phyloP scores from a whole-genome alignment of 768 basidiomycete genomes.

The Polyporus arcularius region DNA sequence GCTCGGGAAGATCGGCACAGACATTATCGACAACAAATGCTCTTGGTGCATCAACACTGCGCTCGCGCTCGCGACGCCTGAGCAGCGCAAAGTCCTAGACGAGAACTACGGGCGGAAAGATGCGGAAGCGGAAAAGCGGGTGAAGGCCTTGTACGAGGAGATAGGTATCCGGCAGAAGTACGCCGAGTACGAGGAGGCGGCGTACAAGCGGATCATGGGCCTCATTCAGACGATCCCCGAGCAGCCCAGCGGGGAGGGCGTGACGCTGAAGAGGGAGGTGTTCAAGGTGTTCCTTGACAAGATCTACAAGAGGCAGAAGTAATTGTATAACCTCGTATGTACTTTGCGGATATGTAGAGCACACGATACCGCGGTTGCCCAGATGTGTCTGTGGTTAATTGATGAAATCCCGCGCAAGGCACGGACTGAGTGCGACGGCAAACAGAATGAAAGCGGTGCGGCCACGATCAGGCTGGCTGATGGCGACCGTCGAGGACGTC shows the following conservation, averaged over 20 bases:
- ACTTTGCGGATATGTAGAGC: background rate
- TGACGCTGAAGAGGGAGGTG: conserved; percentile 58
- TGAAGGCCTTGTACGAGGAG: conserved; percentile 74
- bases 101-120: conserved; percentile 67
- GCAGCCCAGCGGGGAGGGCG: conserved; percentile 36
- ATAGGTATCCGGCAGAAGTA: conserved; percentile 69
- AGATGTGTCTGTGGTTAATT: background rate
- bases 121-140: conserved; percentile 53
- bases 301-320: conserved; percentile 69
- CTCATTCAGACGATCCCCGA: conserved; percentile 79
- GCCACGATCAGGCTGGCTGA: no score
- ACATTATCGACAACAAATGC: conserved; percentile 99
- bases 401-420: no score
- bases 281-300: conserved; percentile 88
- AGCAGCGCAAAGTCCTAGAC: conserved; percentile 62
- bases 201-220: conserved; percentile 63
- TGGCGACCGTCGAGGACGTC: no score
- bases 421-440: no score
- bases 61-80: conserved; percentile 53
- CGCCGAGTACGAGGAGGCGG: conserved; percentile 73
- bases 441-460: no score
- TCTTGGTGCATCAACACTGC: conserved; percentile 95
- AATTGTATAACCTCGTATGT: background rate
- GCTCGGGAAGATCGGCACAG: conserved; percentile 96
- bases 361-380: background rate